A percentile compares a stretch with the other conserved stretches of the same genome.
Evolutionary conservation across 208 protist genomes (phyloP).

Genomic region (Porcisia hertigi): DNA sequence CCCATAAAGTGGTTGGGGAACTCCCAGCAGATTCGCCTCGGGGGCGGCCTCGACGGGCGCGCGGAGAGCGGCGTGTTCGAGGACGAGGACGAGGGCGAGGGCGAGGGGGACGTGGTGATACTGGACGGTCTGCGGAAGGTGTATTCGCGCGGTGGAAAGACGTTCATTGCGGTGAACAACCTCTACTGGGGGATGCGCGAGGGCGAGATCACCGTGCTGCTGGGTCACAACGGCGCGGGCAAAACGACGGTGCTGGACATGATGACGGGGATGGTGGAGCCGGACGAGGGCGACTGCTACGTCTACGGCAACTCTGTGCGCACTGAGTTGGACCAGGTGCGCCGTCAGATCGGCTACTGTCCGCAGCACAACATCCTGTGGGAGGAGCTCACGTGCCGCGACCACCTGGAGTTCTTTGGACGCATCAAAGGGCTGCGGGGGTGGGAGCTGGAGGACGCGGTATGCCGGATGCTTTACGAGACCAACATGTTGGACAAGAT

Average conservation of each 20-base stretch:
- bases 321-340: constrained; percentile 40
- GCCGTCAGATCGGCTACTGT: constrained; percentile 72
- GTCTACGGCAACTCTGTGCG: constrained; percentile 69
- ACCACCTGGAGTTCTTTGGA: constrained; percentile 92
- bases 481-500: constrained; percentile 67
- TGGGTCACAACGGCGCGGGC: constrained; percentile 86
- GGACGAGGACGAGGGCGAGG: constrained; percentile 15
- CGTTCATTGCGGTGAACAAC: constrained; percentile 73
- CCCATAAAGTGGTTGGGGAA: constrained; percentile 26
- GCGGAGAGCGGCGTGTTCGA: constrained; percentile 45
- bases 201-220: constrained; percentile 73
- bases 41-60: constrained; percentile 29
- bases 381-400: constrained; percentile 74
- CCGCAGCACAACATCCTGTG: constrained; percentile 64
- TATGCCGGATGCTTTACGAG: constrained; percentile 46
- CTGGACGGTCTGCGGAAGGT: constrained; percentile 45
- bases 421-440: constrained; percentile 82
- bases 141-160: constrained; percentile 40
- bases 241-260: constrained; percentile 84
- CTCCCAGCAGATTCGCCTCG: constrained; percentile 1
- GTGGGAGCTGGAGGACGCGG: constrained; percentile 28
- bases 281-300: constrained; percentile 67
- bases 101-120: constrained; percentile 23
- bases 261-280: constrained; percentile 70
- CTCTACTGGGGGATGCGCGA: constrained; percentile 69